Percentiles rank a stretch among this genome's conserved stretches.
These are phyloP conservation scores for Xylariaceae sp. DNA, from an alignment of 2,329 filamentous ascomycete genomes.

Conservation along the genomic window DNA sequence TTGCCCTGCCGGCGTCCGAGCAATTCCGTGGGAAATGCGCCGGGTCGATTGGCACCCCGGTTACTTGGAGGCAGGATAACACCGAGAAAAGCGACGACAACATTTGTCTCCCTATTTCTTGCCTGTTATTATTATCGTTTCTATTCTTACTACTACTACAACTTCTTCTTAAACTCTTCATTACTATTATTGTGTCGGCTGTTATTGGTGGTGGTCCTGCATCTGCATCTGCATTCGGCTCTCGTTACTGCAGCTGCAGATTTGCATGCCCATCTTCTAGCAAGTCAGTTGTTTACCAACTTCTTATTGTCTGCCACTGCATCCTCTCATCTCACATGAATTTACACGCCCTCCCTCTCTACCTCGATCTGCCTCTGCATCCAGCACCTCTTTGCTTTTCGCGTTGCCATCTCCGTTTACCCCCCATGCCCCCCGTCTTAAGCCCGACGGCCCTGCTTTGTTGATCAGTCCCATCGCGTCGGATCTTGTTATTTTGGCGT, in stretches of 20 bases:
- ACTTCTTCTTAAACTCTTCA: neutral
- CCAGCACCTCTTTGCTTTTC: neutral
- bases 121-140: constrained; percentile 1
- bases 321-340: neutral
- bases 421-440: neutral
- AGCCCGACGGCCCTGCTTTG: neutral
- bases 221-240: neutral
- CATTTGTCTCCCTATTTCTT: constrained; percentile 8
- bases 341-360: neutral
- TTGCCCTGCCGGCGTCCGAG: constrained; percentile 21
- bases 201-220: neutral
- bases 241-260: neutral
- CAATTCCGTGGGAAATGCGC: constrained; percentile 32
- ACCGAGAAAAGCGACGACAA: constrained; percentile 24
- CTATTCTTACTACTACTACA: neutral
- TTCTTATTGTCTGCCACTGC: neutral
- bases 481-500: constrained; percentile 5
- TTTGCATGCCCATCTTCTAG: constrained; percentile 7
- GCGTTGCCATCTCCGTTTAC: neutral
- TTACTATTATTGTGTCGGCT: neutral
- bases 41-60: constrained; percentile 29
- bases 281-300: constrained; percentile 10
- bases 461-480: constrained; percentile 12
- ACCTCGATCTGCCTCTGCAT: neutral
- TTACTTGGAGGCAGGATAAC: constrained; percentile 33